phyloP scores from a whole-genome alignment of 306 rosid species.

The Heteromeles arbutifolia region DNA sequence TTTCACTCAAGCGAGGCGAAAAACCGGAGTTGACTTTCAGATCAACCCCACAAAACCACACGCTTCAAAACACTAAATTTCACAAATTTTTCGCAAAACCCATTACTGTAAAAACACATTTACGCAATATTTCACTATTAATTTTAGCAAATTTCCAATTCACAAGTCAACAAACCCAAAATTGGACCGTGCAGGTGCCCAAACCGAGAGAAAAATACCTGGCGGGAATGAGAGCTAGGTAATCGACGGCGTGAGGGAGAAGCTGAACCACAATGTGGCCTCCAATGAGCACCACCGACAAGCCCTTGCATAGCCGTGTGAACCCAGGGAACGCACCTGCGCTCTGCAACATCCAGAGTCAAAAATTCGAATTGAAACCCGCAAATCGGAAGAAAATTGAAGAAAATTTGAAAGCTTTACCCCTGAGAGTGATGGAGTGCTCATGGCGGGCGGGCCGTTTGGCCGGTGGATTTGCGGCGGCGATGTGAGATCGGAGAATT shows the following conservation, averaged over 20 bases:
- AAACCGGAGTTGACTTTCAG: not conserved
- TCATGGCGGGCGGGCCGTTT: conserved; percentile 33
- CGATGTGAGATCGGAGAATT: not conserved
- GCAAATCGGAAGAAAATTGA: not conserved
- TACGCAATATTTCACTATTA: not conserved
- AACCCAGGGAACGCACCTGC: conserved; percentile 49
- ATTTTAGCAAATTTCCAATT: not conserved
- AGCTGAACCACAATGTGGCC: conserved; percentile 61
- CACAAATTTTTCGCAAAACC: not conserved
- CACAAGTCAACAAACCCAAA: not conserved
- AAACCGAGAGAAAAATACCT: conserved; percentile 25
- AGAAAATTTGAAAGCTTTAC: conserved; percentile 18
- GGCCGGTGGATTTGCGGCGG: not conserved
- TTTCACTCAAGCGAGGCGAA: not conserved
- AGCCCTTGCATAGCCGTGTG: conserved; percentile 79
- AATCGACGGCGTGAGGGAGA: conserved; percentile 50
- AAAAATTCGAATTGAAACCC: not conserved
- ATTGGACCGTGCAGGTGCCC: not conserved
- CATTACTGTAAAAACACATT: not conserved
- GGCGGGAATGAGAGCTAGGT: conserved; percentile 91
- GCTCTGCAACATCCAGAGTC: conserved; percentile 29
- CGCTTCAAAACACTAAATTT: not conserved
- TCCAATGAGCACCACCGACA: conserved; percentile 51
- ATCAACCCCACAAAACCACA: not conserved
- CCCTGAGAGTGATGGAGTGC: conserved; percentile 45